A percentile compares a stretch with the other conserved stretches of the same genome.
Evolutionary conservation across 1,284 basidiomycete genomes (phyloP).

Genomic region (Pholiota adiposa): DNA sequence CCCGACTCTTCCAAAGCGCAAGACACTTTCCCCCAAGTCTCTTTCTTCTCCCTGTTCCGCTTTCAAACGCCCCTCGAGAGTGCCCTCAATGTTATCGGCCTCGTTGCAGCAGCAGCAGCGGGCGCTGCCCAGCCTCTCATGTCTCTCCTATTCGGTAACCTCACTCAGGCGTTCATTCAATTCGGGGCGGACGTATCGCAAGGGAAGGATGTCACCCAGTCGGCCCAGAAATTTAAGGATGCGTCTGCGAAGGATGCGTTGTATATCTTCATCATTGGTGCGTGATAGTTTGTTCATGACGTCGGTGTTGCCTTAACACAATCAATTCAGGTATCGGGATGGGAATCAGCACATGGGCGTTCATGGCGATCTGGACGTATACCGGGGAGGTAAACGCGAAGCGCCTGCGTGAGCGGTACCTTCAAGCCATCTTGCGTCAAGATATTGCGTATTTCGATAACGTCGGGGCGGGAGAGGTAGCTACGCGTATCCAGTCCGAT

Average conservation of each 20-base stretch:
- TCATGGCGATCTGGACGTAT: conserved; percentile 89
- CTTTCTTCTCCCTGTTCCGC: conserved; percentile 8
- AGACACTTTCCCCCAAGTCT: background rate
- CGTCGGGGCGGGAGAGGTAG: conserved; percentile 93
- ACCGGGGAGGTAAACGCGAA: conserved; percentile 89
- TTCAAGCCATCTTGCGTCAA: conserved; percentile 81
- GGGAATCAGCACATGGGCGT: conserved; percentile 70
- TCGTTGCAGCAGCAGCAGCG: conserved; percentile 67
- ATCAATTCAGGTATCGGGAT: conserved; percentile 58
- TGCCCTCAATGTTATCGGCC: conserved; percentile 45
- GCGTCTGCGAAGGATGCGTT: conserved; percentile 60
- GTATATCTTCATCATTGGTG: conserved; percentile 75
- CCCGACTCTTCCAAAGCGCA: too few relatives aligned
- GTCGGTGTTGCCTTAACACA: background rate
- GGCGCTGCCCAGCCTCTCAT: conserved; percentile 83
- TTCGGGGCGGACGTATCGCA: conserved; percentile 47
- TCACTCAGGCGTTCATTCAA: conserved; percentile 76
- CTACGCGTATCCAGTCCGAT: conserved; percentile 93
- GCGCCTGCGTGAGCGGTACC: conserved; percentile 80
- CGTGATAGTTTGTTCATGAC: conserved; percentile 24
- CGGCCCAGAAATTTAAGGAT: conserved; percentile 56
- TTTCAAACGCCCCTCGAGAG: conserved; percentile 12
- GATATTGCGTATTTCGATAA: conserved; percentile 92
- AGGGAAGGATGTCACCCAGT: conserved; percentile 38
- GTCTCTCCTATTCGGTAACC: conserved; percentile 83